A percentile compares a stretch with the other conserved stretches of the same genome.
Evolutionary conservation across 345 rosid genomes (phyloP).

Genomic region (Psidium friedrichsthalianum): DNA sequence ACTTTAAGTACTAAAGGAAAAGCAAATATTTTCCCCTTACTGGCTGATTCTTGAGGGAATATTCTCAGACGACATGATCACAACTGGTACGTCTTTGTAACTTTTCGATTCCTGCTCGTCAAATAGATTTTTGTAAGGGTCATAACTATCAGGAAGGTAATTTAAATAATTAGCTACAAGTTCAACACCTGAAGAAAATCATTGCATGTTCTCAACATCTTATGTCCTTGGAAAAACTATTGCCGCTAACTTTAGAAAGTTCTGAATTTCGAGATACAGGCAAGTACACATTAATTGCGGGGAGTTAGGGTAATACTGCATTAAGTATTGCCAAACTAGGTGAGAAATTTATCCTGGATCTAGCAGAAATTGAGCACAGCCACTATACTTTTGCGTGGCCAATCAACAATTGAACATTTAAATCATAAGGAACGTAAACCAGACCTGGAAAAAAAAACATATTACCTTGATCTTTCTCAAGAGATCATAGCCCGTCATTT

Average conservation of each 20-base stretch:
- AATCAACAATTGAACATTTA: background rate
- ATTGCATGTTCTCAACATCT: background rate
- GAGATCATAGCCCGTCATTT: conserved; percentile 94
- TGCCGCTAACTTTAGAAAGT: background rate
- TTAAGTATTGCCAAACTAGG: background rate
- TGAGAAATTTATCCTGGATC: background rate
- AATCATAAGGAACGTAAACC: background rate
- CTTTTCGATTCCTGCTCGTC: conserved; percentile 46
- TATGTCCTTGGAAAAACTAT: background rate
- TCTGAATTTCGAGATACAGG: background rate
- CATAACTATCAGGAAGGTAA: background rate
- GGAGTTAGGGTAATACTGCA: background rate
- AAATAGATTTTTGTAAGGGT: background rate
- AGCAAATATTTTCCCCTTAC: conserved; percentile 5
- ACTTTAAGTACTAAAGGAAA: background rate
- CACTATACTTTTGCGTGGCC: background rate
- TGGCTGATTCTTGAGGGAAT: conserved; percentile 73
- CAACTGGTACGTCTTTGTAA: conserved; percentile 73
- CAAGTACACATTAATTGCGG: background rate
- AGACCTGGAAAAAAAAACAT: background rate
- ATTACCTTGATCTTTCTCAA: conserved; percentile 70
- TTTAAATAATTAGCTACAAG: background rate
- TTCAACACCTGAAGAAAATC: background rate
- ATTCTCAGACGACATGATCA: conserved; percentile 90
- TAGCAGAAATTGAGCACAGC: background rate